phyloP scores from a whole-genome alignment of 179 eudicot genomes.

The Spergularia azorica region DNA sequence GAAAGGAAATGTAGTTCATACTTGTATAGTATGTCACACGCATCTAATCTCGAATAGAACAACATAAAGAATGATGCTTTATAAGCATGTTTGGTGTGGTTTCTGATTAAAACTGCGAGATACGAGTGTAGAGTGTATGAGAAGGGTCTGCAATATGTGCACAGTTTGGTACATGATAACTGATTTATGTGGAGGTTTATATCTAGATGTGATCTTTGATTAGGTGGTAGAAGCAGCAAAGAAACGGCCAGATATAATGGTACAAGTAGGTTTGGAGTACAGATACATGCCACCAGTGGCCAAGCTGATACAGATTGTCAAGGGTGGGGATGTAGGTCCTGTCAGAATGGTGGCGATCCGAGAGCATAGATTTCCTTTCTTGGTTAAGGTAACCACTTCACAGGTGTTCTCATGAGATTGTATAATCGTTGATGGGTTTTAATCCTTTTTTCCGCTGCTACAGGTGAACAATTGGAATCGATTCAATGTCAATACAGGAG shows the following conservation, averaged over 20 bases:
- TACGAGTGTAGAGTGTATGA: no score
- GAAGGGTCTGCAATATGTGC: no score
- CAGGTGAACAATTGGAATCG: slow-evolving; percentile 96
- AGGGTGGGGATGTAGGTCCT: slow-evolving; percentile 61
- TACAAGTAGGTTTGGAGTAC: slow-evolving; percentile 96
- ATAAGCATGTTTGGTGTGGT: no score
- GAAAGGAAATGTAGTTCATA: no score
- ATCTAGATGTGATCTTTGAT: neutral
- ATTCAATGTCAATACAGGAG: slow-evolving; percentile 88
- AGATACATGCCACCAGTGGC: slow-evolving; percentile 99
- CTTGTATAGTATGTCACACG: no score
- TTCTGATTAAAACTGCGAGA: no score
- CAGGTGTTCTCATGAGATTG: neutral
- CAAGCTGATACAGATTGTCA: slow-evolving; percentile 77
- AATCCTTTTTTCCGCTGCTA: slow-evolving; percentile 4
- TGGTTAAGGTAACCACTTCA: slow-evolving; percentile 64
- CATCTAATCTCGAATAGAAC: no score
- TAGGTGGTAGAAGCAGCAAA: slow-evolving; percentile 86
- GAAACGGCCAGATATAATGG: slow-evolving; percentile 76
- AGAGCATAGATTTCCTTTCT: slow-evolving; percentile 94
- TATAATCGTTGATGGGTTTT: slow-evolving; percentile 11
- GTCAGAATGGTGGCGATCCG: slow-evolving; percentile 94
- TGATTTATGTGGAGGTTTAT: no score
- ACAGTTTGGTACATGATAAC: no score
- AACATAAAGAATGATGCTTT: no score